Evolutionary conservation across 2,329 filamentous ascomycete species (phyloP).

Genomic region (Grosmannia serpens): DNA sequence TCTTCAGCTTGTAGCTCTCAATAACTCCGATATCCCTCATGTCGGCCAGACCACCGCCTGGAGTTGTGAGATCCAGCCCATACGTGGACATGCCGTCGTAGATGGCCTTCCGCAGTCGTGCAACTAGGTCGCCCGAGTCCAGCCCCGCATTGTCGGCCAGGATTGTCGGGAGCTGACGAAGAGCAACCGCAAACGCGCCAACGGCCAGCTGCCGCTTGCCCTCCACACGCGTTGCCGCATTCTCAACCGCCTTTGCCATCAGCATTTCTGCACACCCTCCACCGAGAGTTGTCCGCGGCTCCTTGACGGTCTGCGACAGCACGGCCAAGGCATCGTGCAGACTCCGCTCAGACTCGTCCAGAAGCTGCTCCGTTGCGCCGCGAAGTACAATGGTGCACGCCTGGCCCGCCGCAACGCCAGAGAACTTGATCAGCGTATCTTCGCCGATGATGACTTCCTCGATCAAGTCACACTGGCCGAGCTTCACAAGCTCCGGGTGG

Average conservation of each 20-base stretch:
- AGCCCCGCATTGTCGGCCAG: constrained; percentile 95
- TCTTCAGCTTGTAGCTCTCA: constrained; percentile 98
- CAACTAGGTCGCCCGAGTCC: constrained; percentile 88
- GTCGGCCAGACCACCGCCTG: constrained; percentile 84
- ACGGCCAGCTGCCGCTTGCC: constrained; percentile 96
- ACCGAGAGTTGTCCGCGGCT: constrained; percentile 86
- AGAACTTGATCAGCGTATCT: constrained; percentile 95
- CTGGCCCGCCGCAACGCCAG: constrained; percentile 82
- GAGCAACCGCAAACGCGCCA: constrained; percentile 74
- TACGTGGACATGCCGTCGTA: constrained; percentile 92
- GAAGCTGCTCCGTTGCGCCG: constrained; percentile 89
- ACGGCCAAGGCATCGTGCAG: constrained; percentile 94
- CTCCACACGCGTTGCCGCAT: constrained; percentile 82
- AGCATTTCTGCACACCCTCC: constrained; percentile 97
- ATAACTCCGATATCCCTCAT: constrained; percentile 94
- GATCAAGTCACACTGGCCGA: constrained; percentile 88
- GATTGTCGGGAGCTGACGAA: constrained; percentile 91
- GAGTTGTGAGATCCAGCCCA: constrained; percentile 77
- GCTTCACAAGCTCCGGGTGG: constrained; percentile 92
- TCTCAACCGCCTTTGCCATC: constrained; percentile 96
- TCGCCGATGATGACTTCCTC: constrained; percentile 98
- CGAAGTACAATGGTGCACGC: constrained; percentile 95
- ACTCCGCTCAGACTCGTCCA: constrained; percentile 93
- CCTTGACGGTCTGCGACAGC: constrained; percentile 89
- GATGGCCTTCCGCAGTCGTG: constrained; percentile 81